phyloP scores from a whole-genome alignment of 306 rosid genomes.

The Lablab purpureus region DNA sequence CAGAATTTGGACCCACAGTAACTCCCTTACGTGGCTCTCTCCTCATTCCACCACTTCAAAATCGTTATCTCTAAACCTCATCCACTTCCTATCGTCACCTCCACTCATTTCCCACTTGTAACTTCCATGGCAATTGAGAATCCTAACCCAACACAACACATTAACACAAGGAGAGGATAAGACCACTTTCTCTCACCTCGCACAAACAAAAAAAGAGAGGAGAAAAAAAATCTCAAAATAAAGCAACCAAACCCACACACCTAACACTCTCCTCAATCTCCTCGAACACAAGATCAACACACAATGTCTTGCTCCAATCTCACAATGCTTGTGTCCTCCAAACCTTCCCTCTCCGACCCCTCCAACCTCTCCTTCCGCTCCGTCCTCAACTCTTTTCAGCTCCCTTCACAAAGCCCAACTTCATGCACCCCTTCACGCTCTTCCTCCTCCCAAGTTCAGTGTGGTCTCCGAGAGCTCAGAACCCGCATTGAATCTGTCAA shows the following conservation, averaged over 20 bases:
- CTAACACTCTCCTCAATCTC: slow-evolving; percentile 21
- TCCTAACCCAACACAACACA: slow-evolving; percentile 40
- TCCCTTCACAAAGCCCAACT: slow-evolving; percentile 57
- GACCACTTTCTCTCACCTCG: not conserved
- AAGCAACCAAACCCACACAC: slow-evolving; percentile 32
- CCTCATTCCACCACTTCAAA: slow-evolving; percentile 24
- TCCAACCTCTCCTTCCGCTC: slow-evolving; percentile 72
- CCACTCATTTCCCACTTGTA: slow-evolving; percentile 51
- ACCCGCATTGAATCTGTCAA: slow-evolving; percentile 77
- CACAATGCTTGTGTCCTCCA: slow-evolving; percentile 58
- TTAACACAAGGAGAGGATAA: slow-evolving; percentile 40
- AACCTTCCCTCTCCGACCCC: slow-evolving; percentile 72
- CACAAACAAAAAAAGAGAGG: not conserved
- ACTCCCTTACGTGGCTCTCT: slow-evolving; percentile 4
- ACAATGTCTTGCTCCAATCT: slow-evolving; percentile 65
- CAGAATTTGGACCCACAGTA: slow-evolving; percentile 39
- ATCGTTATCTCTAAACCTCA: slow-evolving; percentile 59
- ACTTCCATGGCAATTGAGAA: slow-evolving; percentile 32
- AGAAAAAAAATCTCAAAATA: not conserved
- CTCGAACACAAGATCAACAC: not conserved
- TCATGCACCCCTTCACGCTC: slow-evolving; percentile 48
- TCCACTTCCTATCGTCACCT: slow-evolving; percentile 51
- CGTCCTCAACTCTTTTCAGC: slow-evolving; percentile 68
- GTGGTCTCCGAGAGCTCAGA: slow-evolving; percentile 80
- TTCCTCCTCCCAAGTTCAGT: slow-evolving; percentile 57